Evolutionary conservation across 176 grass and related monocot genomes (phyloP).

Genomic region (Tillandsia leiboldiana): DNA sequence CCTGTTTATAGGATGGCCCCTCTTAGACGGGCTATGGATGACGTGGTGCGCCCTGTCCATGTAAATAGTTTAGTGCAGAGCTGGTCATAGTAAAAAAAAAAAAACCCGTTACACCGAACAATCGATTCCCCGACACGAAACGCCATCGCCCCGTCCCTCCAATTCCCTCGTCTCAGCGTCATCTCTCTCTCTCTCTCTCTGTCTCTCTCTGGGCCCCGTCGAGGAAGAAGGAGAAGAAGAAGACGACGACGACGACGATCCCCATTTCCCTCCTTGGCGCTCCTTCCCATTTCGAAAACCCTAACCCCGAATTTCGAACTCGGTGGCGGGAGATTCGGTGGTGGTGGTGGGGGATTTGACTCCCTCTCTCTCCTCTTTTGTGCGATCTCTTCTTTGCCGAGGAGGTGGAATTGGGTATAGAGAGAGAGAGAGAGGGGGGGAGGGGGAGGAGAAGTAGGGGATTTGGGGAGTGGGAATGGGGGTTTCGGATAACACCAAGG

Average conservation of each 20-base stretch:
- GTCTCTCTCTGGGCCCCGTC: background rate
- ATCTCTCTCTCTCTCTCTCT: background rate
- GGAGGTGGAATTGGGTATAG: background rate
- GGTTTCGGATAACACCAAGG: constrained; percentile 71
- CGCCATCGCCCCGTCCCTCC: background rate
- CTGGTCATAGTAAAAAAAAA: no score
- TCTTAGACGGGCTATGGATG: no score
- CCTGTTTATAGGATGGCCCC: no score
- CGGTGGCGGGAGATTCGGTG: constrained; percentile 13
- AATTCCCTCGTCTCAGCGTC: background rate
- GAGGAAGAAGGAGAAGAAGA: background rate
- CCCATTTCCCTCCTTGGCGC: background rate
- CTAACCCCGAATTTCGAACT: constrained; percentile 15
- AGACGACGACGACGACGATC: background rate
- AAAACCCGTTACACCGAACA: no score
- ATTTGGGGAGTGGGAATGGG: constrained; percentile 6
- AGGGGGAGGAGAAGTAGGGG: background rate
- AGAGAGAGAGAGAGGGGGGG: background rate
- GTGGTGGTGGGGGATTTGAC: constrained; percentile 13
- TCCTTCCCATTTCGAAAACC: background rate
- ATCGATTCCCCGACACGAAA: no score
- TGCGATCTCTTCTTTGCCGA: background rate
- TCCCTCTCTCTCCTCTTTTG: background rate
- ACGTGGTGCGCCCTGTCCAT: no score
- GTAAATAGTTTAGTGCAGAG: no score